These are phyloP conservation scores for Conticribra weissflogii DNA, from an alignment of 108 stramenopile genomes.

Conservation along the genomic window DNA sequence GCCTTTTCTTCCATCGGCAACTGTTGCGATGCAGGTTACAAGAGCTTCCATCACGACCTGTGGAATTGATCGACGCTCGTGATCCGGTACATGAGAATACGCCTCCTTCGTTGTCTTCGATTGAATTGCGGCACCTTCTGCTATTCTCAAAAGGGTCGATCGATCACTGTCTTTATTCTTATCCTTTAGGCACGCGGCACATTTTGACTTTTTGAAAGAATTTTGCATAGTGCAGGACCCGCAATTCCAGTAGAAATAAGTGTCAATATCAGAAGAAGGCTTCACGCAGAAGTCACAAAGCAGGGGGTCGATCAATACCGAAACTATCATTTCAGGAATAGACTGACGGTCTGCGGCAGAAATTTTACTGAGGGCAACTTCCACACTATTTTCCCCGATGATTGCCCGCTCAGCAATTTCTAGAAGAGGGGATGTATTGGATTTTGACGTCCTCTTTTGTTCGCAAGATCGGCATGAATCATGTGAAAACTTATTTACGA, in stretches of 20 bases:
- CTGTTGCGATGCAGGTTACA: conserved; percentile 33
- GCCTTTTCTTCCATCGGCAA: conserved; percentile 16
- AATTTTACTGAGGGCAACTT: conserved; percentile 24
- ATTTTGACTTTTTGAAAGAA: conserved; percentile 25
- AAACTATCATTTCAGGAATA: conserved; percentile 32
- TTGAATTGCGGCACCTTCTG: conserved; percentile 26
- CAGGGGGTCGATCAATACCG: conserved; percentile 17
- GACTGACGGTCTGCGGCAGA: conserved; percentile 14
- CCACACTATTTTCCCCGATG: conserved; percentile 15
- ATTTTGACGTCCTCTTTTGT: conserved; percentile 1
- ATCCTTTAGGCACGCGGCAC: conserved; percentile 25
- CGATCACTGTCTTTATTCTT: conserved; percentile 12
- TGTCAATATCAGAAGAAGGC: conserved; percentile 19
- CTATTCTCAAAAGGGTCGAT: conserved; percentile 34
- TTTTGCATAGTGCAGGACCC: conserved; percentile 44
- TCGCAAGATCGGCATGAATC: conserved; percentile 20
- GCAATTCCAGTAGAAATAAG: conserved; percentile 49
- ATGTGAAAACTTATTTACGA: conserved; percentile 12
- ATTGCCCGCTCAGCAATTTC: conserved; percentile 22
- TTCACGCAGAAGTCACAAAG: conserved; percentile 5
- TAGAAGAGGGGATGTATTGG: conserved; percentile 26
- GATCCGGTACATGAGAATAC: conserved; percentile 10
- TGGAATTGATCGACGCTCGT: conserved; percentile 32
- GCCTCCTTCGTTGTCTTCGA: conserved; percentile 25
- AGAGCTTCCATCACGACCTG: conserved; percentile 31